Base-by-base conservation (phyloP, 345 rosid species). In the Sisymbrium irio region DNA sequence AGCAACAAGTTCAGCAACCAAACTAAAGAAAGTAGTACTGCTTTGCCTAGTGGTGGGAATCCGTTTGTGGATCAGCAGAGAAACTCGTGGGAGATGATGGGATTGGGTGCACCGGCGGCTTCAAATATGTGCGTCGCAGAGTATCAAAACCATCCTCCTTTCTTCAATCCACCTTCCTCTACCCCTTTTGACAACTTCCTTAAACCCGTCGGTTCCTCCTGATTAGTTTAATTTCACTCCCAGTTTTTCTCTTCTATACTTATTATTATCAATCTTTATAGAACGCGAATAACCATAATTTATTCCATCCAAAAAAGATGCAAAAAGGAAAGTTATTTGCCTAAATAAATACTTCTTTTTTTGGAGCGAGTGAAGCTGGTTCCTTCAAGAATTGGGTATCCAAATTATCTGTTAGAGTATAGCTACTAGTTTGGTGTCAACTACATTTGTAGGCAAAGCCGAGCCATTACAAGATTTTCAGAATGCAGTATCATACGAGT, bases 141-240 rank as follows among this genome's bases (percentile, higher is more conserved):
- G 79, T 73, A 67, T 69, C 88, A 85, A 67, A 81, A 79, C 30
- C 79, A 76, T 20, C 83, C 89, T 15, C 69, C 78, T 62, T 82
- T 64, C 67, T 72, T 82, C 60, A 82, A 79, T 77, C 81, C 85
- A 30, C 96, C 89, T 35, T 55, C 85, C 11, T 82, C 89, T 51
- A 83, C 82, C 72, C 89, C 96, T 32, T 89, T 77, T 7, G 90
- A 87, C 67, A 80, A 81, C 69, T 83, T 89, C 56, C 85, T 83
- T 3, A 82, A 80, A 76, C 85, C 92, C 30, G 87, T 86, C 62
- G 89, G 87, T 61, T 88, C 89, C 65, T 86, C 77, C 39, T 72
- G 69, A 77, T 47, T 77, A 68, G 54, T 64, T 33, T 27, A 11
- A n/a, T 9, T 37, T 46, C 19, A 15, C 22, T 30, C 1, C 15